Evolutionary conservation across 352 stramenopile species (phyloP), one percentile per base, ranked within the genome.

Genomic region (Globisporangium paroecandrum): DNA sequence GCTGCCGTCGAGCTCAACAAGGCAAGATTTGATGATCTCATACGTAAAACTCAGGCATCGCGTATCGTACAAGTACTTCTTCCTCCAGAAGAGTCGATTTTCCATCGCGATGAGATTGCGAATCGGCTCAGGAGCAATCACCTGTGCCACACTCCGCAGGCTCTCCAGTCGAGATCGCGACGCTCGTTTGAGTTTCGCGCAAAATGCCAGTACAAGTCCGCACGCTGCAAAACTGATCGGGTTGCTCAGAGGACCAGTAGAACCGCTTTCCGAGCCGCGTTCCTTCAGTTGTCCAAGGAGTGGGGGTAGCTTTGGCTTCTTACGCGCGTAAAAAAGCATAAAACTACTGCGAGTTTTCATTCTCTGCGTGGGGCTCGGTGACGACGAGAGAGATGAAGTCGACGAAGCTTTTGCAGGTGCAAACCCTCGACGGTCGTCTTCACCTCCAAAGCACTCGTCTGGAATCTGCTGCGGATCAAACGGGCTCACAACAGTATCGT

Each of bases 271-370:
- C 1, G 27, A 58, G 12, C 38, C 38, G 8, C 20, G 49, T 27
- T n/a, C 20, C 6, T 65, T 62, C 24, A 13, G 24, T 57, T 55
- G 43, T 0, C 32, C 46, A 1, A 47, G 25, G 9, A 77, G 64
- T 9, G 77, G 34, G 13, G 56, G 68, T 6, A 93, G 57, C 25
- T 78, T 77, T 1, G 85, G 74, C 38, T 77, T 75, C 24, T 78
- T 77, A 34, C 86, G 83, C 12, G 86, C 77, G 64, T 96, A 96
- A 51, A 95, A 83, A 8, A 96, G 74, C 87, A 96, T 95, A 49
- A 96, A 96, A 64, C 86, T 94, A 62, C 87, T 96, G 41, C 86
- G 81, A 32, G 80, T 95, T 70, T 93, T 95, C 77, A 93, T 91
- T 20, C 77, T 71, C 13, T 62, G 56, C 5, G 27, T 63, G 24